Evolutionary conservation across 2,329 filamentous ascomycete genomes (phyloP).

Genomic region (Fusarium brevicatenulatum): DNA sequence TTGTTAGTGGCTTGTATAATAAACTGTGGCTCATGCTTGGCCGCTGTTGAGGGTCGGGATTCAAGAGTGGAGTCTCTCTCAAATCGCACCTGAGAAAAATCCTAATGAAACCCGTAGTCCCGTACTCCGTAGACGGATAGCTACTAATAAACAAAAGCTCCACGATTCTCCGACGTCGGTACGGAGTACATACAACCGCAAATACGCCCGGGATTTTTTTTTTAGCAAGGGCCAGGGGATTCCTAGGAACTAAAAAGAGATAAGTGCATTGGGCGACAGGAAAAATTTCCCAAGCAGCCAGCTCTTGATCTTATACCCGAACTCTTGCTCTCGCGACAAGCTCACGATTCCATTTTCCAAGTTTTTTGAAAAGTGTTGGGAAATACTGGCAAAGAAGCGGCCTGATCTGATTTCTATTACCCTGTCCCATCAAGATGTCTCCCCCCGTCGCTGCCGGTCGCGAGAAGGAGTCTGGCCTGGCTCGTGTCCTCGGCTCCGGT

Average conservation of each 20-base stretch:
- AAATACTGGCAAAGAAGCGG: conserved; percentile 7
- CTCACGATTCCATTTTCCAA: conserved; percentile 9
- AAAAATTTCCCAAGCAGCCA: conserved; percentile 42
- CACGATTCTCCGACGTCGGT: conserved; percentile 42
- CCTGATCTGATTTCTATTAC: not conserved
- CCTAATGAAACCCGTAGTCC: not conserved
- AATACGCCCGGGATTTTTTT: conserved; percentile 17
- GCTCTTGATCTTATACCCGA: conserved; percentile 20
- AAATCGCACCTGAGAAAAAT: conserved; percentile 4
- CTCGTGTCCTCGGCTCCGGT: conserved; percentile 93
- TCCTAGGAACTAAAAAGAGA: conserved; percentile 29
- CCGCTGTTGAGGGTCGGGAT: not conserved
- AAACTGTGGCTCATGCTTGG: conserved; percentile 4
- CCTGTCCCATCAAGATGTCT: conserved; percentile 62
- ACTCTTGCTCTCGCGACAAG: conserved; percentile 25
- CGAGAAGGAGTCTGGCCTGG: conserved; percentile 88
- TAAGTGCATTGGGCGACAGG: conserved; percentile 29
- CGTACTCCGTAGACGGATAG: not conserved
- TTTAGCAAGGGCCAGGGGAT: conserved; percentile 27
- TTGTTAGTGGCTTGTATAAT: not conserved
- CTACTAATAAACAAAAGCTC: conserved; percentile 7
- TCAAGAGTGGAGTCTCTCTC: not conserved
- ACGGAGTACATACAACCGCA: conserved; percentile 26
- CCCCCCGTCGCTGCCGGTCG: conserved; percentile 59
- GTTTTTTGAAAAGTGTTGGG: conserved; percentile 5